Base-by-base conservation (phyloP, 2,329 filamentous ascomycete species). In the Microdochium paspali region DNA sequence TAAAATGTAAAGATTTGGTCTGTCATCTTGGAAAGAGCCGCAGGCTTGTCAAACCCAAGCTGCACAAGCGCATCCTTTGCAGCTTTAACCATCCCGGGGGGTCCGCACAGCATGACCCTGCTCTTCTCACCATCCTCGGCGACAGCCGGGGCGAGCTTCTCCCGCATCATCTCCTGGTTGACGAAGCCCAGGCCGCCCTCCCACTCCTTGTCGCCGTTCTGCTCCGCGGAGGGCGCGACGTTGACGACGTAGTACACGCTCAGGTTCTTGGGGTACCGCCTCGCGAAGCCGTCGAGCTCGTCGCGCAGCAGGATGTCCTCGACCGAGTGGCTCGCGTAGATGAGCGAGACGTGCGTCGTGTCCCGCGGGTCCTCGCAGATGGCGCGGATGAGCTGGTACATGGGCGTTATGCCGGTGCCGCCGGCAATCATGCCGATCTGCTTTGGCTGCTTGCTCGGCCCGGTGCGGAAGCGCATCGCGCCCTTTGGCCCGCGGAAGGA, bases 321-420 rank as follows among this genome's bases (percentile, higher is more conserved):
- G 53, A 81, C 77, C 1, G 67, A 69, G 1, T 72, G 67, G 60
- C 81, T 84, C 25, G 77, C 80, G 50, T 81, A 82, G 25, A 84
- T 60, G 4, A 84, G 63, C 42, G 66, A 74, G 39, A 83, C 60
- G 51, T 76, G 61, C 0, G 81, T 84, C 1, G 65, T 67, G 51
- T 84, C 81, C 6, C 61, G 63, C n/a, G 72, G 66, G 47, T 83
- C 74, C 55, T 82, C 79, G 55, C 77, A 80, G 48, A 84, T 80
- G 40, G 78, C 77, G 3, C 79, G 73, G 55, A 84, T 81, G 6
- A 84, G 61, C 56, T 84, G 79, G 58, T 71, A 79, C 72, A 80
- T 77, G 2, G 77, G 77, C 1, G 77, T 76, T 48, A 77, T 74
- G 4, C 73, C 73, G 39, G 70, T 54, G 15, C 72, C 72, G 30